Base-by-base conservation (phyloP, 2,329 filamentous ascomycete genomes). In the Cytospora chrysosperma region DNA sequence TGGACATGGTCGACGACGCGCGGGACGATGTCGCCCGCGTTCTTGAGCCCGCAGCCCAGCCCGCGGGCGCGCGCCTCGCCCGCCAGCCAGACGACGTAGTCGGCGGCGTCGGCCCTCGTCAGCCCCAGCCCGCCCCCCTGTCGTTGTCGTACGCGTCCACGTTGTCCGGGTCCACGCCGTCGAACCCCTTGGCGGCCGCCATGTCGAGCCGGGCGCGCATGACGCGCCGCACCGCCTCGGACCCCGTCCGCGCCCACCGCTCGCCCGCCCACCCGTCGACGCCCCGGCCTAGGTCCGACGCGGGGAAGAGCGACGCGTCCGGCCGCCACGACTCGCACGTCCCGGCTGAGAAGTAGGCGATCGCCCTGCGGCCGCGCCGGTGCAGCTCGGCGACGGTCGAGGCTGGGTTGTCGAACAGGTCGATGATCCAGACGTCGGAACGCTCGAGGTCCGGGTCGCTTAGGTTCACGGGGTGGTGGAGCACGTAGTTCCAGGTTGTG, bases 281-380 rank as follows among this genome's bases (percentile, higher is more conserved):
- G 2, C 73, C 71, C 3, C 75, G 74, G 6, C 84, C 85, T n/a
- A 83, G 70, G 68, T 86, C 84, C 0, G 72, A 68, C 0, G 71
- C 62, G 6, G 72, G 67, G 70, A 87, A 87, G 1, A 79, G 66
- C 7, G 66, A 62, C 1, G 76, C 74, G 68, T 88, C 85, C 1
- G 77, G 73, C 2, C 85, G 77, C 75, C 79, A 82, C 56, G 82
- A 70, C 71, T 88, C 85, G 65, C 79, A 86, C n/a, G 79, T 84
- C 0, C 85, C 85, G 0, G 82, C 85, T 13, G 81, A 84, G 73
- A 88, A 88, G 70, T 88, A 88, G 73, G 85, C 88, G 59, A 88
- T 83, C 6, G 86, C 83, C 62, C 81, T 85, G 67, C 82, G 79
- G 15, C 78, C 78, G 34, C 77, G 69, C 2, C 67, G 65, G 43